phyloP scores from a whole-genome alignment of 768 basidiomycete genomes.

The Asterophora lycoperdoides region DNA sequence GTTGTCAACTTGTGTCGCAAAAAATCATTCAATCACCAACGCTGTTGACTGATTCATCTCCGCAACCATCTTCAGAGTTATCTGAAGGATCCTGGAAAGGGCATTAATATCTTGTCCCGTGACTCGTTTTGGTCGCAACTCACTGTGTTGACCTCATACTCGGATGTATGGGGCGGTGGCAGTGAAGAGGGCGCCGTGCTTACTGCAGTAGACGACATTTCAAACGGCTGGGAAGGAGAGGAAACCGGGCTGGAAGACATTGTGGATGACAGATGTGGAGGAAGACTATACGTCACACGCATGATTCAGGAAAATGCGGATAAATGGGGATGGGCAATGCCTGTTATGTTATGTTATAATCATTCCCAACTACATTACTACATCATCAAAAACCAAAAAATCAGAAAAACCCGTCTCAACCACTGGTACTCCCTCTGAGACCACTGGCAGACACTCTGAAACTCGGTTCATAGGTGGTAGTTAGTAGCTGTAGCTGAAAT shows the following conservation, averaged over 20 bases:
- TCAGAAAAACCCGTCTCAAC: too few relatives aligned
- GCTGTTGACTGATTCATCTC: slow-evolving; percentile 9
- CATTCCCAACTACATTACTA: too few relatives aligned
- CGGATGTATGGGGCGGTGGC: slow-evolving; percentile 16
- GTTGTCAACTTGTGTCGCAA: background rate
- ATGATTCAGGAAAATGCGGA: too few relatives aligned
- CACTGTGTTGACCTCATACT: slow-evolving; percentile 13
- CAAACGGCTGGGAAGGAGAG: slow-evolving; percentile 14
- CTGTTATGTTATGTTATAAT: too few relatives aligned
- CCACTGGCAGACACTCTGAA: too few relatives aligned
- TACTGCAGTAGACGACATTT: slow-evolving; percentile 16
- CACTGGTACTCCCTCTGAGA: too few relatives aligned
- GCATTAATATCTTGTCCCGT: background rate
- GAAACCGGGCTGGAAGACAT: slow-evolving; percentile 24
- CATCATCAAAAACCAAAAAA: too few relatives aligned
- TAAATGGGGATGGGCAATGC: too few relatives aligned
- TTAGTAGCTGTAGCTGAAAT: too few relatives aligned
- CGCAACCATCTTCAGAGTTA: background rate
- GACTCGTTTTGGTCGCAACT: background rate
- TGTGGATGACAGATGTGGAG: too few relatives aligned
- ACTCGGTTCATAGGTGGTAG: too few relatives aligned
- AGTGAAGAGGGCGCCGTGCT: slow-evolving; percentile 22
- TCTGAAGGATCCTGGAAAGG: slow-evolving; percentile 3
- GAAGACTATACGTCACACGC: too few relatives aligned
- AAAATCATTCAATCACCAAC: background rate